Base-by-base conservation (phyloP, 202 grass and related monocot species). In the Schoenoplectus tabernaemontani region DNA sequence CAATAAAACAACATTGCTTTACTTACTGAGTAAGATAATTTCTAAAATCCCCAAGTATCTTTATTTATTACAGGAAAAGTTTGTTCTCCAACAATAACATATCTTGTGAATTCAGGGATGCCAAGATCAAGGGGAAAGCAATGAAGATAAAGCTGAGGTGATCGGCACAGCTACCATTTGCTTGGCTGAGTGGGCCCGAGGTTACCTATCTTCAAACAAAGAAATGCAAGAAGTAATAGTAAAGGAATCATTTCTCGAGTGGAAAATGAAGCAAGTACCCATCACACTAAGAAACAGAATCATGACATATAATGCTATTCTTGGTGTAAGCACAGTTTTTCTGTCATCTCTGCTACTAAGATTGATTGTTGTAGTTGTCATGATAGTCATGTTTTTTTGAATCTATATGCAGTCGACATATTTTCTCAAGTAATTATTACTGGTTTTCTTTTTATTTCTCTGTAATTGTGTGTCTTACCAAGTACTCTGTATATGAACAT, bases 311-410 rank as follows among this genome's bases (percentile, higher is more conserved):
- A 79, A 99, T 78, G 90, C 86, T 77, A 82, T 89, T 23, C 92
- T 99, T 82, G 85, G 91, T 88, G 96, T 99, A 91, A 99, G 93
- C 78, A 59, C 57, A 36, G 82, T 85, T 39, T 65, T 87, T 38
- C 77, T 84, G 46, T 82, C 91, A 20, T 83, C 59, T 83, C 85
- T 87, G 76, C 85, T 89, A 61, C 84, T 89, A 26, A 84, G 81
- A 4, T 65, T 91, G 60, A 87, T 86, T 22, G 93, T 85, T 12
- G 86, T 84, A 78, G 77, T 84, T 46, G n/a, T n/a, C n/a, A n/a
- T n/a, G n/a, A n/a, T n/a, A n/a, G n/a, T n/a, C n/a, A n/a, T n/a
- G n/a, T n/a, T n/a, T n/a, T n/a, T n/a, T n/a, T n/a, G n/a, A n/a
- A n/a, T n/a, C n/a, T n/a, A n/a, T n/a, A n/a, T n/a, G n/a, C n/a